Base-by-base conservation (phyloP, 1,284 basidiomycete genomes). In the Cryptococcus deneoformans region DNA sequence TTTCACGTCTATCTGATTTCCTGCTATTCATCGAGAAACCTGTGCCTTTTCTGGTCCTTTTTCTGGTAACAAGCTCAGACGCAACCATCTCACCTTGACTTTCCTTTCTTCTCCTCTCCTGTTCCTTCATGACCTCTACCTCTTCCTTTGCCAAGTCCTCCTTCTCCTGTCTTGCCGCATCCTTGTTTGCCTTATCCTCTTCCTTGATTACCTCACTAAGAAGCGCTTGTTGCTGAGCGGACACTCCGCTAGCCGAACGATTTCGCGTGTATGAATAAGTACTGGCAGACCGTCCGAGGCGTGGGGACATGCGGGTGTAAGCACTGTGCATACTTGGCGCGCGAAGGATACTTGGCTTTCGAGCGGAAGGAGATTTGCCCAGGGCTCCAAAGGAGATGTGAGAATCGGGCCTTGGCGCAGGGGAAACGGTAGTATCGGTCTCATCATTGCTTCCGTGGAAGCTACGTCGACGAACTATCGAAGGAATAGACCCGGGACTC, bases 171-270 rank as follows among this genome's bases (percentile, higher is more conserved):
- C 65, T 42, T n/a, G 51, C 50, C 3, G 50, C 44, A 16, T 57
- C 59, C 43, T 59, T 46, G 39, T 52, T 58, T 1, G 61, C 62
- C 16, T 50, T 46, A 12, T 56, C 39, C 54, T 72, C 70, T 51
- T 72, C 70, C 43, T 62, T 60, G 64, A 72, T 69, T 2, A 72
- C 65, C 51, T 72, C 69, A 24, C 57, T 42, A 34, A 70, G 37
- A 36, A 70, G 47, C 12, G 59, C 61, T 36, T 63, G 59, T 39
- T 66, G 64, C 16, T 60, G 57, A 16, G 59, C 45, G 3, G 63
- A 62, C 16, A 57, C 46, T 11, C 47, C 46, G 44, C 60, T 62
- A 14, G 40, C n/a, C 3, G 60, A 48, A 6, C 61, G 52, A 36
- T 42, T 55, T 36, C 58, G 56, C 7, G 40, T 53, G 10, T 57